Evolutionary conservation across 345 rosid species (phyloP).

Genomic region (Trapa incisa): DNA sequence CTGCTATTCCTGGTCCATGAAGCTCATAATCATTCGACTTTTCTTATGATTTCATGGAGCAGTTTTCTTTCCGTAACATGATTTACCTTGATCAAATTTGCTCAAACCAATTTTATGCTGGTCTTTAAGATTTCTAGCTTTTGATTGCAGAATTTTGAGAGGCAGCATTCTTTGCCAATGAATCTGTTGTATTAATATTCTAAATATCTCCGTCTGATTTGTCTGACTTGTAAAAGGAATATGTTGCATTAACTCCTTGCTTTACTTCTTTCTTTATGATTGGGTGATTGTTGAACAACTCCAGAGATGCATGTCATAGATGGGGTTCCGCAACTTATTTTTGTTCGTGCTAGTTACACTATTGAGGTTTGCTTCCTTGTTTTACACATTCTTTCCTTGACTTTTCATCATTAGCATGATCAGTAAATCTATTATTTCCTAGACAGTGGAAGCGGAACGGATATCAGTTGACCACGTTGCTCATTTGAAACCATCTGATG

Average conservation of each 20-base stretch:
- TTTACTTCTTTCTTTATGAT: neutral
- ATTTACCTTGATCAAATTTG: no score
- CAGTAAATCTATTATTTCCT: conserved; percentile 1
- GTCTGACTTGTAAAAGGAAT: neutral
- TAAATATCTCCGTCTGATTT: neutral
- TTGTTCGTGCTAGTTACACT: conserved; percentile 78
- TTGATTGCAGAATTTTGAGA: no score
- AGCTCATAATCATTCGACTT: no score
- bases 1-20: no score
- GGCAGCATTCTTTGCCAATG: neutral
- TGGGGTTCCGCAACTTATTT: conserved; percentile 88
- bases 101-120: no score
- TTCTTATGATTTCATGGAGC: no score
- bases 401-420: neutral
- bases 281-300: conserved; percentile 12
- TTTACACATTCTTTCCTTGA: neutral
- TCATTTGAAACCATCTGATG: conserved; percentile 96
- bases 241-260: neutral
- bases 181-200: neutral
- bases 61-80: no score
- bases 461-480: conserved; percentile 50
- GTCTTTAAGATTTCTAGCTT: no score
- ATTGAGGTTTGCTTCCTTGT: conserved; percentile 50
- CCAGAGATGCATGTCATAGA: conserved; percentile 91
- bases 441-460: conserved; percentile 97